Percentiles rank a stretch among this genome's conserved stretches.
Conservation (phyloP, 495 filamentous ascomycete species). For the Neurospora sp. region DNA sequence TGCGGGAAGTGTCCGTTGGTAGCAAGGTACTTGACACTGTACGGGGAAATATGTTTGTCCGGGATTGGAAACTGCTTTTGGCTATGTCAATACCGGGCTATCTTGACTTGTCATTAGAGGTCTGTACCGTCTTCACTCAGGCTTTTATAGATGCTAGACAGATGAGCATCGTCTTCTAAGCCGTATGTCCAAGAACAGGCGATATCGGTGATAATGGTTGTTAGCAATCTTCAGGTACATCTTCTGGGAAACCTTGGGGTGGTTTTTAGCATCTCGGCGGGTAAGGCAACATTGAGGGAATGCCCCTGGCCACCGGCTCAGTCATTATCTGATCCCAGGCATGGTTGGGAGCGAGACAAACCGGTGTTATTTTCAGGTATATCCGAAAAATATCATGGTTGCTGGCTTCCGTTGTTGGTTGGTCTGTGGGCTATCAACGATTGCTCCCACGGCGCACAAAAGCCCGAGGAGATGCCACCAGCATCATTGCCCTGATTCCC, state of each 20-base stretch:
- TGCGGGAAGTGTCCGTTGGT: neutral
- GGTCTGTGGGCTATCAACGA: neutral
- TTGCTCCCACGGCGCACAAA: neutral
- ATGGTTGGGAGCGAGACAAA: neutral
- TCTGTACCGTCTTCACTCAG: neutral
- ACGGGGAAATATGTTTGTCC: neutral
- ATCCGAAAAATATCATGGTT: neutral
- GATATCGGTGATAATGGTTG: neutral
- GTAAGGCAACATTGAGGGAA: neutral
- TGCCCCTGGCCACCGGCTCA: neutral
- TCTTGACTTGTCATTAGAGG: neutral
- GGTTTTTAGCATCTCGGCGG: neutral
- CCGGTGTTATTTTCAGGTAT: neutral
- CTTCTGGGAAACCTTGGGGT: neutral
- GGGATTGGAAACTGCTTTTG: neutral
- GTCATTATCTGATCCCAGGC: neutral
- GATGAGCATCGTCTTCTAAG: neutral
- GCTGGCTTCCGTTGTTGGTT: neutral
- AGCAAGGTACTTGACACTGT: neutral
- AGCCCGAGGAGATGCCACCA: neutral
- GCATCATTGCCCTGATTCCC: neutral
- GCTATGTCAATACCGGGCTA: neutral
- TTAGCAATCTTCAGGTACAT: neutral
- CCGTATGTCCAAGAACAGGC: neutral
- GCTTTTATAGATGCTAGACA: too few relatives aligned